Evolutionary conservation across 163 green algal genomes (phyloP), one percentile per base, ranked within the genome.

Genomic region (Smithsoniella earleae): DNA sequence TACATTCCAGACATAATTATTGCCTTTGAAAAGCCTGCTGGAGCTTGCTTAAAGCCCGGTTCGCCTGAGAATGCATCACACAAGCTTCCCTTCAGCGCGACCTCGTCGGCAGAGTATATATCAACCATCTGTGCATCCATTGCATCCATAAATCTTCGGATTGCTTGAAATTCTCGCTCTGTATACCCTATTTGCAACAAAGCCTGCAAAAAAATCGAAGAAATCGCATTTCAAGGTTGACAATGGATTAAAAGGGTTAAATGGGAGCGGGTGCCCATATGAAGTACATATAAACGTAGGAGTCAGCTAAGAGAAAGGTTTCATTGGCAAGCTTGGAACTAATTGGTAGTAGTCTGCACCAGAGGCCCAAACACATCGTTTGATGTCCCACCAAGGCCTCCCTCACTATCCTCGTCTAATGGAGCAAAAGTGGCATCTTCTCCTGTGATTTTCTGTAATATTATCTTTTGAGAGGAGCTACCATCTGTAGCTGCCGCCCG

Each of bases 1-100:
- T 69, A 69, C 58, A 69, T 69, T 0, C 58, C 58, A 1, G 58
- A 69, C n/a, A 69, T 37, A 36, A 69, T 69, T 34, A 69, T 34
- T 25, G 58, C 58, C 43, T 31, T 37, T 30, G 18, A 33, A n/a
- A 33, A 22, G 18, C 58, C 58, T 16, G 34, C 27, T 31, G 58
- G 58, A n/a, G 58, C 58, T 69, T 30, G n/a, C 58, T 34, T 69
- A 13, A 38, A 69, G 5, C 58, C 58, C 38, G 58, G 8, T 40
- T 30, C 18, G n/a, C 34, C 58, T 13, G 10, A 10, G 58, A 69
- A 69, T 38, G 58, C 58, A 69, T 69, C 58, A 36, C 58, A 69
- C n/a, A 69, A 13, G 8, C 16, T 69, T 30, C 27, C 31, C 58
- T 69, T 69, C 30, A 69, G 34, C 25, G 31, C 20, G 4, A 4